phyloP scores from a whole-genome alignment of 768 basidiomycete genomes.

The Dioszegia crocea region DNA sequence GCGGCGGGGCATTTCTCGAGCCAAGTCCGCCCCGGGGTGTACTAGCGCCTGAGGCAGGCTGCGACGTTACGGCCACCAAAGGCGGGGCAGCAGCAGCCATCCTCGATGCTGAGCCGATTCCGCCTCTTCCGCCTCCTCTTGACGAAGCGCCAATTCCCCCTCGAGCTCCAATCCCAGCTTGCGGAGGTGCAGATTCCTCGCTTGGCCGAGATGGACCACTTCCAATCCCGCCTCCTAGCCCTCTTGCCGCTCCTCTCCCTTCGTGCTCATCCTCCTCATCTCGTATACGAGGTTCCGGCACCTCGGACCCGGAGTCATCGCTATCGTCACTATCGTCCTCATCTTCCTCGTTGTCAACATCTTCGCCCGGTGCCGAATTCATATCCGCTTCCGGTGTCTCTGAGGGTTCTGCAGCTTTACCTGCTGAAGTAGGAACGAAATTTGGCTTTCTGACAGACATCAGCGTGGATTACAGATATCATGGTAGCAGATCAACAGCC shows the following conservation, averaged over 20 bases:
- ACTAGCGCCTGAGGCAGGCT: background rate
- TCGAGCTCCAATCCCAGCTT: constrained; percentile 1
- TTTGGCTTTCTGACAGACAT: constrained; percentile 33
- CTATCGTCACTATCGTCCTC: background rate
- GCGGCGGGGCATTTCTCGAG: constrained; percentile 28
- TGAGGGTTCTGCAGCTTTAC: background rate
- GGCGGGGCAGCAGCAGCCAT: background rate
- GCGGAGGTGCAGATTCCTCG: background rate
- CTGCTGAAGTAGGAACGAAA: constrained; percentile 33
- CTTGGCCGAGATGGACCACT: constrained; percentile 9
- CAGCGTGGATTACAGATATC: background rate
- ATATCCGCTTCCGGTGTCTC: background rate
- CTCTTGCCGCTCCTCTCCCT: background rate
- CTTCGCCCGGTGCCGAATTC: background rate
- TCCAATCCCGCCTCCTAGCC: constrained; percentile 16
- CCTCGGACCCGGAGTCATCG: constrained; percentile 10
- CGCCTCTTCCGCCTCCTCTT: constrained; percentile 26
- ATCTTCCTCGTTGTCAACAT: background rate
- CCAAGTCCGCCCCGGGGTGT: constrained; percentile 26
- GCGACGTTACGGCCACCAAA: background rate
- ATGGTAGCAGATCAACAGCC: background rate
- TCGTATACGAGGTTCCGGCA: constrained; percentile 20
- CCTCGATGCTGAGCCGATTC: constrained; percentile 11
- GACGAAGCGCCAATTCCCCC: constrained; percentile 23
- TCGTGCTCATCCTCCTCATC: constrained; percentile 20